Percentiles rank a stretch among this genome's conserved stretches.
Conservation (phyloP, 148 eudicot genomes). For the Dysphania ambrosioides region DNA sequence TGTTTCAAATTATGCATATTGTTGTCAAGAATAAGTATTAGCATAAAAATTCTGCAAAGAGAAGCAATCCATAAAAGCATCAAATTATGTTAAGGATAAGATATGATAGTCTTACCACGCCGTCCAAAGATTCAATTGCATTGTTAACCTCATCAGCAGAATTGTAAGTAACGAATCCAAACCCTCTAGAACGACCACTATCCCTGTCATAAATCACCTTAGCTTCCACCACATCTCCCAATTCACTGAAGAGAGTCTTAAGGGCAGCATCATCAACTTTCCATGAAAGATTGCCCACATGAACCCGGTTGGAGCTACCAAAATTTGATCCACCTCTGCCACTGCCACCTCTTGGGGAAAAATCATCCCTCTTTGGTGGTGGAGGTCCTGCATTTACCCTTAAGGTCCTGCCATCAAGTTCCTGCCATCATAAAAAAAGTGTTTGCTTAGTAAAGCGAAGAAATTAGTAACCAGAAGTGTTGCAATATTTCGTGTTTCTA, state of each 20-base stretch:
- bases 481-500: too few species aligned
- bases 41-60: not conserved
- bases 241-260: conserved; percentile 64
- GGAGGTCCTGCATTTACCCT: conserved; percentile 96
- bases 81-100: not conserved
- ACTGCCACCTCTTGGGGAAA: conserved; percentile 45
- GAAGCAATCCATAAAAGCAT: not conserved
- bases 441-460: conserved; percentile 1
- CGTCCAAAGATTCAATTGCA: conserved; percentile 78
- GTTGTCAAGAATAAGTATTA: too few species aligned
- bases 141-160: conserved; percentile 71
- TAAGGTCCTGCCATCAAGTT: conserved; percentile 73
- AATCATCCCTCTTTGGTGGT: conserved; percentile 54
- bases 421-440: conserved; percentile 45
- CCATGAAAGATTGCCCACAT: conserved; percentile 95
- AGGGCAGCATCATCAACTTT: conserved; percentile 78
- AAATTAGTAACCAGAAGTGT: not conserved
- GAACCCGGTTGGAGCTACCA: conserved; percentile 58
- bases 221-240: conserved; percentile 82
- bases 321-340: conserved; percentile 49
- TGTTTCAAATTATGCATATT: not conserved
- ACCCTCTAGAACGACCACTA: conserved; percentile 92
- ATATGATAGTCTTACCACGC: conserved; percentile 52
- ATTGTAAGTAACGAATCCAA: conserved; percentile 82
- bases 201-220: conserved; percentile 92